Base-by-base conservation (phyloP, 345 rosid genomes). In the Bruguiera parviflora region DNA sequence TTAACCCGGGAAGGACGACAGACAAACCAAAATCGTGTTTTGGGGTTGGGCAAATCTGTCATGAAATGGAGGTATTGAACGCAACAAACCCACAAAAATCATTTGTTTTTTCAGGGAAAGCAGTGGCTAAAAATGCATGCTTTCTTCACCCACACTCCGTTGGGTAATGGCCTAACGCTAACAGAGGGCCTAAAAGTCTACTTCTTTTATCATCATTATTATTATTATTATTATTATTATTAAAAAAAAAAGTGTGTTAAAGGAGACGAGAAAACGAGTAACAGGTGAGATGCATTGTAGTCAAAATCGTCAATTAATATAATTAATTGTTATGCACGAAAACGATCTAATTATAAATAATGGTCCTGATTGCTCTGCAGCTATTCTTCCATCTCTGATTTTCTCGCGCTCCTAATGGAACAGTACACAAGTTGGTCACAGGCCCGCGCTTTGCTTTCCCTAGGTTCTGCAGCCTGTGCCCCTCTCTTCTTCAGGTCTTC, bases 151-250 rank as follows among this genome's bases (percentile, higher is more conserved):
- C 10, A 64, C 1, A 64, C 63, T 47, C 6, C 29, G 67, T 39
- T 64, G 57, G 57, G 64, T 66, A 28, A 15, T 61, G 63, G 27
- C 7, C 20, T 28, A 61, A 73, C 33, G 8, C 39, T 35, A 35
- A 35, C 39, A 46, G 67, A 70, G 62, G 70, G 69, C 67, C 64
- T 29, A 35, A 35, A 71, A 78, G 80, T 56, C 57, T 63, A 55
- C 69, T 15, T 69, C 16, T 60, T 51, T 61, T 43, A n/a, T 31
- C 0, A 32, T 0, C n/a, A n/a, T n/a, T n/a, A n/a, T n/a, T n/a
- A n/a, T n/a, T n/a, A n/a, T n/a, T n/a, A n/a, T n/a, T n/a, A n/a
- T n/a, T n/a, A n/a, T n/a, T n/a, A n/a, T n/a, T n/a, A n/a, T 0
- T 4, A 3, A 5, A 32, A 32, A 32, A 32, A 32, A 5, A 32